Conservation (phyloP, 179 eudicot species). For the Spinacia oleracea region DNA sequence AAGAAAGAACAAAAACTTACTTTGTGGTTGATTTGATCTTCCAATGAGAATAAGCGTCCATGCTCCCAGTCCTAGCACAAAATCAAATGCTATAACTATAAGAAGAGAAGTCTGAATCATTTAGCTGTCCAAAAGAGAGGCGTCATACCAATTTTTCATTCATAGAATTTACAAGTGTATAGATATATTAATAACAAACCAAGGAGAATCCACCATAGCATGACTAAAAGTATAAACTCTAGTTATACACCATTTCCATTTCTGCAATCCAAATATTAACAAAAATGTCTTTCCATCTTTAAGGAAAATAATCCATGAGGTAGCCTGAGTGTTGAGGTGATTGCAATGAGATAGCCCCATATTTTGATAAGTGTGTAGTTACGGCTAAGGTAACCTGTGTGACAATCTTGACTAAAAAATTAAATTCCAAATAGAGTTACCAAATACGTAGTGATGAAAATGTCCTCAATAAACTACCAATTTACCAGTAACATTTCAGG, state of each 20-base stretch:
- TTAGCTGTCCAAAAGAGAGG: not conserved
- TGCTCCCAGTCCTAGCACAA: constrained; percentile 64
- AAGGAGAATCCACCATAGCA: not conserved
- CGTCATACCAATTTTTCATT: not conserved
- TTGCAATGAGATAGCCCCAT: not conserved
- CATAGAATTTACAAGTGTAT: not conserved
- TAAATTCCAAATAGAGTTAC: too few species aligned
- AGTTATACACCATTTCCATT: not conserved
- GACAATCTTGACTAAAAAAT: not conserved
- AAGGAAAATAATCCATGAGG: not conserved
- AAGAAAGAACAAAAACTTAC: constrained; percentile 35
- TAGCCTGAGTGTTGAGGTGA: not conserved
- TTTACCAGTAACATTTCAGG: not conserved
- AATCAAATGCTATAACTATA: constrained; percentile 20
- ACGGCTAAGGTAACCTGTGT: not conserved
- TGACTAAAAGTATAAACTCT: not conserved
- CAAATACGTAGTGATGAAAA: not conserved
- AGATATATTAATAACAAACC: not conserved
- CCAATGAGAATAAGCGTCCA: constrained; percentile 74
- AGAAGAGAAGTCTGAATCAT: not conserved
- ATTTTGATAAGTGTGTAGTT: not conserved
- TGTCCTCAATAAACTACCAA: not conserved
- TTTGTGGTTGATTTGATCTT: constrained; percentile 93
- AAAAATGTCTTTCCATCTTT: not conserved
- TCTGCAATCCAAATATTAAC: not conserved